Evolutionary conservation across 441 rosid species (phyloP), one percentile per base, ranked within the genome.

Genomic region (Flueggea neowawraea): DNA sequence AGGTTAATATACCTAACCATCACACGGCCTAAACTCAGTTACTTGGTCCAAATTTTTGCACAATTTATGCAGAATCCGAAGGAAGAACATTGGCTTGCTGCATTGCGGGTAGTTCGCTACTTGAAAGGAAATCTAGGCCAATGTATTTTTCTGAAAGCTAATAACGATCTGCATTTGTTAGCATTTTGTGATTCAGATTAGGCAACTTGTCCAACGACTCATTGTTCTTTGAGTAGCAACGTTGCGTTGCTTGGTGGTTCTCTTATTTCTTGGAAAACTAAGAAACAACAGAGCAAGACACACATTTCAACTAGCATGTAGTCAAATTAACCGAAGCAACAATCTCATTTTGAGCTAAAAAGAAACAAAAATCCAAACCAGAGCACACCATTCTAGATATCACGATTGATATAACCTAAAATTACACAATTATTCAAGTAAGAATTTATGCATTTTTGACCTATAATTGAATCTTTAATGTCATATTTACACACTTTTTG

Each of bases 31-130:
- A 22, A 57, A 7, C 14, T 57, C 1, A 14, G 17, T 16, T 57
- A 64, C 44, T 10, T 3, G 12, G 57, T 70, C 10, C 65, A 70
- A 15, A 5, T 60, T 0, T 11, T 55, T 4, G 13, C 64, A 13
- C 70, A 69, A 16, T 65, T 70, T 31, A 60, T 70, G 65, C 57
- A 59, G 6, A 5, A 14, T 2, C 70, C 58, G 0, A 9, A 15
- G 5, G 4, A 45, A 45, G 49, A 31, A 12, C 60, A 56, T 13
- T 31, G 60, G 28, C 41, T 0, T 0, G 9, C 47, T 12, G 28
- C 60, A 3, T 13, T 56, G 4, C 60, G 28, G 2, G 47, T 31
- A 12, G 16, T 56, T 0, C 43, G 17, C 0, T 56, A 56, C 14
- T 10, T 33, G 16, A 56, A 56, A 31, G 60, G 60, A 2, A 12